Evolutionary conservation across 345 rosid species (phyloP).

Genomic region (Arabidopsis suecica): DNA sequence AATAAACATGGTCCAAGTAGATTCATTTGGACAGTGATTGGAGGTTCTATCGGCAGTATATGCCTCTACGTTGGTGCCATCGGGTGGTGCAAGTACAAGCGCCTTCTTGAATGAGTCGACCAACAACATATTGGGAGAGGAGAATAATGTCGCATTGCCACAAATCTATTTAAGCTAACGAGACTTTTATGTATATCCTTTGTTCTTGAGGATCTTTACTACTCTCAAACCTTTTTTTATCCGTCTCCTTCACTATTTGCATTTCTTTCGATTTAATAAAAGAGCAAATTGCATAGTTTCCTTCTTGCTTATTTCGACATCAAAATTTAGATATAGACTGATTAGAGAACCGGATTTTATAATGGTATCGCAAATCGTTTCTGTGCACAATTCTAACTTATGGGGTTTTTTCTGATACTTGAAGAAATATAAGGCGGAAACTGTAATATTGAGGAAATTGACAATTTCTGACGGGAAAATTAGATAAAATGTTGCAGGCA

Average conservation of each 20-base stretch:
- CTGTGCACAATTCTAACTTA: neutral
- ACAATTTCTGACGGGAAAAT: neutral
- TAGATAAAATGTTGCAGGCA: conserved; percentile 22
- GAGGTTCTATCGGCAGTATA: conserved; percentile 62
- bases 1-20: conserved; percentile 39
- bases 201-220: conserved; percentile 1
- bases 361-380: neutral
- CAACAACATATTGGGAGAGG: conserved; percentile 8
- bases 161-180: neutral
- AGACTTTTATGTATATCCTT: neutral
- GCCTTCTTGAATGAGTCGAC: conserved; percentile 62
- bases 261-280: neutral
- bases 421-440: neutral
- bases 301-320: neutral
- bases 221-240: neutral
- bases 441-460: neutral
- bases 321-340: too few relatives aligned
- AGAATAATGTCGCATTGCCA: neutral
- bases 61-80: conserved; percentile 75
- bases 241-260: neutral
- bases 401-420: neutral
- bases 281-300: conserved; percentile 1
- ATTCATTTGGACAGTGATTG: conserved; percentile 79
- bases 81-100: conserved; percentile 85
- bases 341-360: neutral